Evolutionary conservation across 1,139 yeast genomes (phyloP), one percentile per base, ranked within the genome.

Genomic region (Trichomonascaceae sp.): DNA sequence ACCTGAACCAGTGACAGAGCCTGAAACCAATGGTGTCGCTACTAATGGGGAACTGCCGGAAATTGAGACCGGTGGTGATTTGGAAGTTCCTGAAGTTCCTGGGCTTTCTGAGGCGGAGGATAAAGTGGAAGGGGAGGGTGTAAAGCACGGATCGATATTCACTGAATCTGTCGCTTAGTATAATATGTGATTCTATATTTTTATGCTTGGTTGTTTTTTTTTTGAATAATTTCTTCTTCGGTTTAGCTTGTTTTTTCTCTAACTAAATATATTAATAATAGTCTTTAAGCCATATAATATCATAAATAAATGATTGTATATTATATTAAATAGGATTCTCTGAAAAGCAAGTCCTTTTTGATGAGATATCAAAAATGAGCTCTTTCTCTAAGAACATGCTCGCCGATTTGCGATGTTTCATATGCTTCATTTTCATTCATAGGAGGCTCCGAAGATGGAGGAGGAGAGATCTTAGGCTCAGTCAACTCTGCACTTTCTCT

Each of bases 361-460:
- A n/a, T n/a, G n/a, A n/a, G n/a, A n/a, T n/a, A n/a, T 18, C 17
- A 45, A 10, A 45, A 20, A 24, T 22, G 36, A 18, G 13, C 47
- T 53, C 51, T 47, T 44, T 45, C 36, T 36, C 47, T 49, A 22
- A 60, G 49, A 13, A 58, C 60, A 12, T 48, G 47, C 20, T 60
- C 60, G 22, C 63, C 62, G 9, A 58, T 32, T 17, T 54, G 53
- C 43, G 57, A 45, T 2, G 49, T 44, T 36, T 59, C 57, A 27
- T 53, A 41, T 51, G 55, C 51, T 38, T 59, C 61, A 12, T 56
- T 50, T 10, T 58, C 58, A 50, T 57, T 58, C 47, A 58, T 49
- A 3, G 59, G 58, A 6, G 60, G 60, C 45, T 58, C 51, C 3
- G 24, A 45, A 12, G 32, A 7, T 5, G 38, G 27, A 15, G 45